Evolutionary conservation across 1,284 basidiomycete species (phyloP).

Genomic region (Stygiomarasmius scandens): DNA sequence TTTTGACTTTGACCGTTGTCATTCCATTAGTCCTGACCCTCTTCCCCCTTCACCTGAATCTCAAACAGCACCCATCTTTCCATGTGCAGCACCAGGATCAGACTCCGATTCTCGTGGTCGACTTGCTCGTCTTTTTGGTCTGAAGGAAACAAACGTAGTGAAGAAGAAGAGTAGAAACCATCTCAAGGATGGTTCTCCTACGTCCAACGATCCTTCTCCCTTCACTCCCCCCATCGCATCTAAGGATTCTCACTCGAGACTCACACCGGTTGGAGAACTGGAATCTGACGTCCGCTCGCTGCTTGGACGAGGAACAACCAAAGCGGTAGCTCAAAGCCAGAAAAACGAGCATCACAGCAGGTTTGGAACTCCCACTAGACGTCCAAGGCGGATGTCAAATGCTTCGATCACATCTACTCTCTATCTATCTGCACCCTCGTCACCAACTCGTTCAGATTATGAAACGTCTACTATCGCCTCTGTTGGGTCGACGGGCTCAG

Average conservation of each 20-base stretch:
- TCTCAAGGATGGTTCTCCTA: neutral
- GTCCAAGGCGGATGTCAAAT: neutral
- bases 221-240: neutral
- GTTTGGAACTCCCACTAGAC: neutral
- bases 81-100: neutral
- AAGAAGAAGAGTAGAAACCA: neutral
- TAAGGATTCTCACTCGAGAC: neutral
- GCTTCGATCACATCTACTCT: neutral
- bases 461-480: neutral
- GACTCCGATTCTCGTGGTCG: neutral
- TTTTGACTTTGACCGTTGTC: neutral
- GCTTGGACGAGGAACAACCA: no score
- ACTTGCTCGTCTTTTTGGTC: neutral
- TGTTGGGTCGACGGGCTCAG: neutral
- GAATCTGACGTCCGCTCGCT: neutral
- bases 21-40: neutral
- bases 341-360: neutral
- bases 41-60: neutral
- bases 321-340: no score
- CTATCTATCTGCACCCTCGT: neutral
- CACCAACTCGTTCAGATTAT: neutral
- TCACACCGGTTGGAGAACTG: neutral
- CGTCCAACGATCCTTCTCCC: no score
- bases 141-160: neutral
- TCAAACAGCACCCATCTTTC: neutral